Conservation (phyloP, 1,284 basidiomycete genomes). For the Phellopilus nigrolimitatus region DNA sequence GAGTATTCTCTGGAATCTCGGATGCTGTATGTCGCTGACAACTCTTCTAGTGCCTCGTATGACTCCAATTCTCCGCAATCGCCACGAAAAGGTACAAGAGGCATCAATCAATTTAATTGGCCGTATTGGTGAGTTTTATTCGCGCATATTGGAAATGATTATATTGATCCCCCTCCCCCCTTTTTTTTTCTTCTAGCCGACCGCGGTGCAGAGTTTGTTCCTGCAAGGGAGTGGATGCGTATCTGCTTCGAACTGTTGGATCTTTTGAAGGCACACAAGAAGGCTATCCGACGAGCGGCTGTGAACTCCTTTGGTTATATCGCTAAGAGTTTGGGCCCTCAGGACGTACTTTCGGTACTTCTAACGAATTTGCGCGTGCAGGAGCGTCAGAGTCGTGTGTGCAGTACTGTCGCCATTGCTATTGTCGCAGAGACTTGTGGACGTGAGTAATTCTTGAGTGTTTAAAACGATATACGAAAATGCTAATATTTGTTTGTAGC, state of each 20-base stretch:
- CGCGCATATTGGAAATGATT: slow-evolving; percentile 11
- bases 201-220: slow-evolving; percentile 98
- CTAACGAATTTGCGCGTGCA: slow-evolving; percentile 97
- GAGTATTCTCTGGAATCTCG: slow-evolving; percentile 35
- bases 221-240: slow-evolving; percentile 99
- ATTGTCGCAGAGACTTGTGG: slow-evolving; percentile 98
- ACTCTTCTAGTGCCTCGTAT: slow-evolving; percentile 81
- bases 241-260: slow-evolving; percentile 99
- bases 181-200: slow-evolving; percentile 69
- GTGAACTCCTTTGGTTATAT: slow-evolving; percentile 99
- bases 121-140: slow-evolving; percentile 69
- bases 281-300: slow-evolving; percentile 95
- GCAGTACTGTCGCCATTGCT: slow-evolving; percentile 97
- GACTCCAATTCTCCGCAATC: slow-evolving; percentile 98
- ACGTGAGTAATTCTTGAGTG: slow-evolving; percentile 48
- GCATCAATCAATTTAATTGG: slow-evolving; percentile 99
- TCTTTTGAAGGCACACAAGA: slow-evolving; percentile 98
- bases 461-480: slow-evolving; percentile 6
- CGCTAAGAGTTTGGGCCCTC: slow-evolving; percentile 97
- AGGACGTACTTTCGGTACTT: slow-evolving; percentile 95
- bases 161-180: no score
- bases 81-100: slow-evolving; percentile 99
- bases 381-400: slow-evolving; percentile 98
- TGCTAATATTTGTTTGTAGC: slow-evolving; percentile 40
- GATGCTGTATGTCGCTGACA: slow-evolving; percentile 8